phyloP scores from a whole-genome alignment of 176 grass and related monocot species.

The Cocos nucifera region DNA sequence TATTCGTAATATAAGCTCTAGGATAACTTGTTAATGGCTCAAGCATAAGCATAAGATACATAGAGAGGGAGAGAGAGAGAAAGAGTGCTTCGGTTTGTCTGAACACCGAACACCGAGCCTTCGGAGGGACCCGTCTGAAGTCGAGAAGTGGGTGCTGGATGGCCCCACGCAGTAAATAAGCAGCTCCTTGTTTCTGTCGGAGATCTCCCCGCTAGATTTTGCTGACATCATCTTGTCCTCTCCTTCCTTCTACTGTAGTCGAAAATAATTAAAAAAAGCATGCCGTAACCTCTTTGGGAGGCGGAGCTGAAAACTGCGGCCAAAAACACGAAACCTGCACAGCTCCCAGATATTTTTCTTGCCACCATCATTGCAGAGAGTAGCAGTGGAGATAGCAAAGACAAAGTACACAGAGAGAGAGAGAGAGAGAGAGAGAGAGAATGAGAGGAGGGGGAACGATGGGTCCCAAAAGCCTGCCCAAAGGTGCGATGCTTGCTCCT shows the following conservation, averaged over 20 bases:
- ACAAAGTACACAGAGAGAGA: slow-evolving; percentile 4
- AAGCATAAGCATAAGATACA: too few species aligned
- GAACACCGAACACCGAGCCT: too few species aligned
- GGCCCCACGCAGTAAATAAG: not conserved
- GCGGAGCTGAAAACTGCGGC: slow-evolving; percentile 13
- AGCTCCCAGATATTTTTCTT: slow-evolving; percentile 46
- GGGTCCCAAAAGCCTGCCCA: slow-evolving; percentile 33
- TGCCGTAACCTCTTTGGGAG: slow-evolving; percentile 2
- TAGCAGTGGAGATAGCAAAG: slow-evolving; percentile 6
- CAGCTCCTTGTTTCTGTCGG: slow-evolving; percentile 19
- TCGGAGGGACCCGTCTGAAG: too few species aligned
- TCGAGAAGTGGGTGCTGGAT: too few species aligned
- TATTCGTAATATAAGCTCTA: too few species aligned
- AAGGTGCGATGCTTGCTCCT: not conserved
- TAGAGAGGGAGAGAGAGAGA: too few species aligned
- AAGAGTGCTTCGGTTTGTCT: too few species aligned
- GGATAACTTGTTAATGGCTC: too few species aligned
- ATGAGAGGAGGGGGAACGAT: not conserved
- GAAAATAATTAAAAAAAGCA: not conserved
- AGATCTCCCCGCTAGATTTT: slow-evolving; percentile 37
- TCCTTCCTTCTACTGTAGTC: slow-evolving; percentile 16
- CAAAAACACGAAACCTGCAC: slow-evolving; percentile 18
- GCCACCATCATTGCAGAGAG: slow-evolving; percentile 37
- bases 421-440: slow-evolving; percentile 29
- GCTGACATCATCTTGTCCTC: slow-evolving; percentile 37